These are phyloP conservation scores for Sclerotinia subarctica DNA, from an alignment of 2,329 filamentous ascomycete species.

Conservation along the genomic window DNA sequence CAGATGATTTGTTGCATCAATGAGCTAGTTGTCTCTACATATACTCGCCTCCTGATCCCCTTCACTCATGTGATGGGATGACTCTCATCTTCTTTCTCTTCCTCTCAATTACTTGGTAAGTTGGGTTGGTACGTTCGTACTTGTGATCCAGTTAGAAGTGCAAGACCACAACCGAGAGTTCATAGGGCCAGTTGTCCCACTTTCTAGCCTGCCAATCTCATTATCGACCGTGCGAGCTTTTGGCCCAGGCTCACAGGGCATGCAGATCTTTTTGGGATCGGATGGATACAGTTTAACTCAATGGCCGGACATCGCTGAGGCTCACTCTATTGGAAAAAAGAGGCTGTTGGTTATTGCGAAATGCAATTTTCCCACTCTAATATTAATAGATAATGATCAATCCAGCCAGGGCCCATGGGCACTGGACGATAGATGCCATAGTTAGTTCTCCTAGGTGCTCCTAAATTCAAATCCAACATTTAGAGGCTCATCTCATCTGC, in stretches of 20 bases:
- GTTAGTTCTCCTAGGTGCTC: background rate
- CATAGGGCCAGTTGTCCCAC: slow-evolving; percentile 17
- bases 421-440: background rate
- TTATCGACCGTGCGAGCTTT: slow-evolving; percentile 9
- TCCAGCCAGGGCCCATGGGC: background rate
- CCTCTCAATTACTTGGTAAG: slow-evolving; percentile 2
- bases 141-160: slow-evolving; percentile 1
- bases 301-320: slow-evolving; percentile 9
- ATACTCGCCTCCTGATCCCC: background rate
- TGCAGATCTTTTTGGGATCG: slow-evolving; percentile 7
- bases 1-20: background rate
- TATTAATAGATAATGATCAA: background rate
- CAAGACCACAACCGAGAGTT: slow-evolving; percentile 16
- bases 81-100: slow-evolving; percentile 1
- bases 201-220: slow-evolving; percentile 12
- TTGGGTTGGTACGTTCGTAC: slow-evolving; percentile 8
- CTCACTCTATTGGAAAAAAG: slow-evolving; percentile 3
- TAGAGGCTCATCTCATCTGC: slow-evolving; percentile 1
- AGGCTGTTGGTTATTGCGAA: background rate
- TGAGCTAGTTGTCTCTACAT: background rate
- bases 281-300: slow-evolving; percentile 5
- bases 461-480: slow-evolving; percentile 4
- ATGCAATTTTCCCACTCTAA: slow-evolving; percentile 7
- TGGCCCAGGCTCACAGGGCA: background rate
- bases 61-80: background rate